Conservation (phyloP, 257 asterid species). For the Ilex aquifolium region DNA sequence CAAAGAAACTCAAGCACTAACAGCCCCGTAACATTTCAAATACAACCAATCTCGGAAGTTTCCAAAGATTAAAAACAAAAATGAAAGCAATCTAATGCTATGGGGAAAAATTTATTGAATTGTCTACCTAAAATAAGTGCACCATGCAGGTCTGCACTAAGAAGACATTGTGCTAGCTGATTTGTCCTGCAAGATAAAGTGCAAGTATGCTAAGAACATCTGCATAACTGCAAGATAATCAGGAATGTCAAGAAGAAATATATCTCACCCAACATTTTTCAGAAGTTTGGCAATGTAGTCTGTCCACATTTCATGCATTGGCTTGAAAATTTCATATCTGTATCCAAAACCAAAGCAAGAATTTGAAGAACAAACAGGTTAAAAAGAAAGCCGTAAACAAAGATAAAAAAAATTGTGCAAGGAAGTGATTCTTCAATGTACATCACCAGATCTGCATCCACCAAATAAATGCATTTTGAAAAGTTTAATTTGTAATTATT, state of each 20-base stretch:
- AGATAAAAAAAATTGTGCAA: neutral
- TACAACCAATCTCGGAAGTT: too few species aligned
- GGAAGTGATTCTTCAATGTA: neutral
- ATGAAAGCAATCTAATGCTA: too few species aligned
- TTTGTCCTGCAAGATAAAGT: constrained; percentile 62
- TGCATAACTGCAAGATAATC: constrained; percentile 7
- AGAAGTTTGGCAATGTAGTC: constrained; percentile 52
- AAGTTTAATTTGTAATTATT: too few species aligned
- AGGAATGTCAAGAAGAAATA: constrained; percentile 1
- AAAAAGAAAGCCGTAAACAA: neutral
- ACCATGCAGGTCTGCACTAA: constrained; percentile 76
- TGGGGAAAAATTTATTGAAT: too few species aligned
- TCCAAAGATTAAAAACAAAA: too few species aligned
- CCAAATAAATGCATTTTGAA: too few species aligned
- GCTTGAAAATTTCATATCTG: constrained; percentile 68
- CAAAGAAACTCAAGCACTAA: too few species aligned
- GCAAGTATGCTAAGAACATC: constrained; percentile 1
- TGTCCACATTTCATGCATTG: constrained; percentile 90
- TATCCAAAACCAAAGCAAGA: constrained; percentile 10
- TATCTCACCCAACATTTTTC: constrained; percentile 59
- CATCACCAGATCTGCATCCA: neutral
- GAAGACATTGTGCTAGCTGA: constrained; percentile 68
- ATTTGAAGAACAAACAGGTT: constrained; percentile 7
- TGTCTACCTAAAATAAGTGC: constrained; percentile 60
- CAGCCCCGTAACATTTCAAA: too few species aligned